A percentile compares a stretch with the other conserved stretches of the same genome.
phyloP scores from a whole-genome alignment of 306 rosid genomes.

The Cucurbita argyrosperma region DNA sequence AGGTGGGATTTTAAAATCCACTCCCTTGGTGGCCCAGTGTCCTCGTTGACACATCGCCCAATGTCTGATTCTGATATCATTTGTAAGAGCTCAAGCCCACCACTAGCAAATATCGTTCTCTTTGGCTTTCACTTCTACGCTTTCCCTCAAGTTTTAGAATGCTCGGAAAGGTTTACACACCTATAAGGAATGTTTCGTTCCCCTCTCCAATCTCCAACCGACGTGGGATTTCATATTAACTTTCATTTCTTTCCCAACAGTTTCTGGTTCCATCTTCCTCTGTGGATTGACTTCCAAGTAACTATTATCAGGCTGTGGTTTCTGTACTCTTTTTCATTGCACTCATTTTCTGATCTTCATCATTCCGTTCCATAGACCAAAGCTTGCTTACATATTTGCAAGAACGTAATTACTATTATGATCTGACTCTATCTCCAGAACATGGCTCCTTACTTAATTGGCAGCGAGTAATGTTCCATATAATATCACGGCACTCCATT shows the following conservation, averaged over 20 bases:
- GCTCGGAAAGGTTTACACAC: too few relatives aligned
- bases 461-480: slow-evolving; percentile 61
- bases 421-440: slow-evolving; percentile 41
- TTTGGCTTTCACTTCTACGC: too few relatives aligned
- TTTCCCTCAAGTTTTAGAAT: too few relatives aligned
- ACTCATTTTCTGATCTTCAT: slow-evolving; percentile 31
- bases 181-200: too few relatives aligned
- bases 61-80: too few relatives aligned
- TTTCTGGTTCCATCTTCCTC: not conserved
- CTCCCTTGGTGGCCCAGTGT: too few relatives aligned
- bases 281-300: slow-evolving; percentile 15
- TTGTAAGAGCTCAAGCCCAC: too few relatives aligned
- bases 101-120: too few relatives aligned
- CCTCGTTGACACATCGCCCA: too few relatives aligned
- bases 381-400: slow-evolving; percentile 55
- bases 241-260: not conserved
- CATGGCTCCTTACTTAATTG: slow-evolving; percentile 45
- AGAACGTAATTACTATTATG: slow-evolving; percentile 66
- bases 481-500: slow-evolving; percentile 45
- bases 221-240: not conserved
- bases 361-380: slow-evolving; percentile 47
- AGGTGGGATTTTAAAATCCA: too few relatives aligned
- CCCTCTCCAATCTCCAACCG: too few relatives aligned
- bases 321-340: slow-evolving; percentile 28
- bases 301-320: slow-evolving; percentile 51